phyloP scores from a whole-genome alignment of 108 stramenopile genomes.

The Skeletonema menzelii region DNA sequence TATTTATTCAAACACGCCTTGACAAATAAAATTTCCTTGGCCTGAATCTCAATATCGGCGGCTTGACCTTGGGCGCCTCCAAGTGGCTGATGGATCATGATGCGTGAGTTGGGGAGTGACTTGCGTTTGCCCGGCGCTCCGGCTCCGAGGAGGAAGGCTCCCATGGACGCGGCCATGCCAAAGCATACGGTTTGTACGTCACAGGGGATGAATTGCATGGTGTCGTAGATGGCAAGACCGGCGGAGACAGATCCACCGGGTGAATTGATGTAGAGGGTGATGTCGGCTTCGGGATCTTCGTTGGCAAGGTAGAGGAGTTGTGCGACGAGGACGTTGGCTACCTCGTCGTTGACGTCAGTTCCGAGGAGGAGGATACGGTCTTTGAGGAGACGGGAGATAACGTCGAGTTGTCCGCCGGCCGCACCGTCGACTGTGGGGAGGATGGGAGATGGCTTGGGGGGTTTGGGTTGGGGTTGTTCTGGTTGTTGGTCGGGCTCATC shows the following conservation, averaged over 20 bases:
- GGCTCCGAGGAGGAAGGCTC: constrained; percentile 94
- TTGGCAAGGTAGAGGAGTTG: constrained; percentile 94
- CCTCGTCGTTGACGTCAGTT: constrained; percentile 90
- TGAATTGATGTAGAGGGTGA: constrained; percentile 96
- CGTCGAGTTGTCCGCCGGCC: constrained; percentile 74
- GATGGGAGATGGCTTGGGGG: constrained; percentile 56
- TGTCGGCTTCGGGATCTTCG: constrained; percentile 92
- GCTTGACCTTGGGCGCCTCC: constrained; percentile 97
- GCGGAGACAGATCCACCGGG: constrained; percentile 90
- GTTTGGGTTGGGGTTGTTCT: constrained; percentile 30
- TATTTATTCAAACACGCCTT: constrained; percentile 88
- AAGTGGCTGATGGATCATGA: constrained; percentile 99
- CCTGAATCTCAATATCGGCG: constrained; percentile 97
- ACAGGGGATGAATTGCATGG: constrained; percentile 97
- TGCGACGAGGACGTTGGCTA: constrained; percentile 92
- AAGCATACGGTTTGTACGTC: constrained; percentile 96
- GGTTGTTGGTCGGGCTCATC: constrained; percentile 11
- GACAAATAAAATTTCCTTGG: constrained; percentile 96
- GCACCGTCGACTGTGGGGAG: constrained; percentile 81
- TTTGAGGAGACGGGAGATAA: constrained; percentile 74
- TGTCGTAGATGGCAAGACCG: constrained; percentile 97
- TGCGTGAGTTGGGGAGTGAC: constrained; percentile 91
- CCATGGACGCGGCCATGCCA: constrained; percentile 98
- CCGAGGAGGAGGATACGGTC: constrained; percentile 91
- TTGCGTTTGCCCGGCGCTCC: constrained; percentile 89